Evolutionary conservation across 306 rosid species (phyloP), one percentile per base, ranked within the genome.

Genomic region (Trifolium repens): DNA sequence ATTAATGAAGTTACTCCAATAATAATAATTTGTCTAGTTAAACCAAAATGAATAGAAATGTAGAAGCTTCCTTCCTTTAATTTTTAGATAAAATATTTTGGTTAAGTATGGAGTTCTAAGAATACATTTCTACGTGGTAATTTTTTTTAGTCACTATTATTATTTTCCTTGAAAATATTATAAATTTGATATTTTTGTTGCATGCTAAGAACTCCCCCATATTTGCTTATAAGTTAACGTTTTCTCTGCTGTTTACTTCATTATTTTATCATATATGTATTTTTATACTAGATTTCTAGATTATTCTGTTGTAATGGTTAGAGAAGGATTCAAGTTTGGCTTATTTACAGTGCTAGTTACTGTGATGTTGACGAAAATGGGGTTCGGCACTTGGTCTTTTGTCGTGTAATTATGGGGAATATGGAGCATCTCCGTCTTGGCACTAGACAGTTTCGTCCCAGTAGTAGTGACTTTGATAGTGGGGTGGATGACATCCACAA

Each of bases 311-410:
- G 26, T 15, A 26, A 13, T 73, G 75, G 47, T 79, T 74, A 47
- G 74, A 78, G 69, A 74, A 78, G 77, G 42, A 76, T 75, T 87
- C 46, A 78, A 73, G 62, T 75, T 88, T 86, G 73, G 27, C 71
- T 86, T 81, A 76, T 61, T 75, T 78, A 61, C 93, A 89, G 97
- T 85, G 97, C 87, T 74, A 84, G 57, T 74, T 71, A 68, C 73
- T 89, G 88, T 85, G 97, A 93, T 88, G 81, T 84, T 91, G 98
- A 91, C 87, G 96, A 91, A 86, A 88, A 91, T 17, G 91, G 86
- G 69, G 84, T 81, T 78, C 92, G 64, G 19, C 82, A 89, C 88
- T 49, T 94, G 89, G 82, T 87, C 19, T 78, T 89, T 30, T 94
- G 98, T 68, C 96, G 91, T 53, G 94, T 91, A 75, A 88, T 94